A percentile compares a stretch with the other conserved stretches of the same genome.
Conservation (phyloP, 2,329 filamentous ascomycete species). For the Epichloe hybrida region DNA sequence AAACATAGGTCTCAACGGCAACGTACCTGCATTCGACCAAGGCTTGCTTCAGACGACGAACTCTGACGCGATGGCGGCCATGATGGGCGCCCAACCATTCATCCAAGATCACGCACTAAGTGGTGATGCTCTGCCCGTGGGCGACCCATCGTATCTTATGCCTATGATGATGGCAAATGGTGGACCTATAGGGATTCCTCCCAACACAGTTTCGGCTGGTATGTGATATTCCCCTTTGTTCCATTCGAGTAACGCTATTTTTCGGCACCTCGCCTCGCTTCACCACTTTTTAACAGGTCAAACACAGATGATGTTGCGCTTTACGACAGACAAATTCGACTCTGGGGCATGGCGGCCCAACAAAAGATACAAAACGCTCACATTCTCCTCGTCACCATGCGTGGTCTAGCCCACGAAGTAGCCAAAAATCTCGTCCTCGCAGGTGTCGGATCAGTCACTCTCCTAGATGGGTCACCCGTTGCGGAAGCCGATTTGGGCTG, state of each 20-base stretch:
- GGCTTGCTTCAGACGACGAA: constrained; percentile 1
- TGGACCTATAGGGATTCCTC: constrained; percentile 7
- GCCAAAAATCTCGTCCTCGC: constrained; percentile 95
- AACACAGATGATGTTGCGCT: constrained; percentile 79
- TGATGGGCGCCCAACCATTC: constrained; percentile 14
- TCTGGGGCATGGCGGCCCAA: constrained; percentile 94
- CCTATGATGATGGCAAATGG: constrained; percentile 19
- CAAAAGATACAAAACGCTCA: constrained; percentile 82
- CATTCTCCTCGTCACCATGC: constrained; percentile 78
- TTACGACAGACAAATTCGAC: constrained; percentile 91
- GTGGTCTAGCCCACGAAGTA: constrained; percentile 81
- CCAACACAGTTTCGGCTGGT: constrained; percentile 22
- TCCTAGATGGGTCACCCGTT: constrained; percentile 66
- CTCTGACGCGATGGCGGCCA: constrained; percentile 9
- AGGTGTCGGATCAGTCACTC: constrained; percentile 78
- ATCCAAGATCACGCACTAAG: constrained; percentile 14
- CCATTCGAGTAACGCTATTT: not conserved
- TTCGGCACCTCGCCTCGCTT: not conserved
- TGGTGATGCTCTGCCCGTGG: constrained; percentile 11
- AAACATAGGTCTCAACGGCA: constrained; percentile 3
- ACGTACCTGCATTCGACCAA: constrained; percentile 2
- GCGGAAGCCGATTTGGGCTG: constrained; percentile 68
- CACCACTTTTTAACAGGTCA: not conserved
- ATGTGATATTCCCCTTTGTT: constrained; percentile 3
- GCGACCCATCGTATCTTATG: constrained; percentile 17